A percentile compares a stretch with the other conserved stretches of the same genome.
Evolutionary conservation across 2,329 filamentous ascomycete genomes (phyloP).

Genomic region (Emergomyces orientalis): DNA sequence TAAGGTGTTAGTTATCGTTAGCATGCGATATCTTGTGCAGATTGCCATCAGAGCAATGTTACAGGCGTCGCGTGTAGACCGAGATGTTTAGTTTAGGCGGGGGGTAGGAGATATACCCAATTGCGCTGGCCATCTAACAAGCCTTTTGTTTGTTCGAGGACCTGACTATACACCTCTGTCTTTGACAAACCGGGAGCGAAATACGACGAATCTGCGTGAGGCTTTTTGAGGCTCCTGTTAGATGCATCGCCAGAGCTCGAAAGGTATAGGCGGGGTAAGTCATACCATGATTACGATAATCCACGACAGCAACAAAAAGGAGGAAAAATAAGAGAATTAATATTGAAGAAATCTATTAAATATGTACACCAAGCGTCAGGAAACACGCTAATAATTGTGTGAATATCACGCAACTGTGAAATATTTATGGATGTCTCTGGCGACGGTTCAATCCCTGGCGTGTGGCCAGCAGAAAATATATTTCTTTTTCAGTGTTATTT

Average conservation of each 20-base stretch:
- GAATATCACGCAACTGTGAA: neutral
- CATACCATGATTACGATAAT: neutral
- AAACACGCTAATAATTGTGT: neutral
- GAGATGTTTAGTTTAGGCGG: neutral
- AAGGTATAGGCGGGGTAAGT: neutral
- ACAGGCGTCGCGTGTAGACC: slow-evolving; percentile 7
- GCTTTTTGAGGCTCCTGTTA: slow-evolving; percentile 21
- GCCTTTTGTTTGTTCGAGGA: slow-evolving; percentile 31
- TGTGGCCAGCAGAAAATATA: no score
- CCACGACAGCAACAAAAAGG: neutral
- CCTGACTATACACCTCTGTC: slow-evolving; percentile 34
- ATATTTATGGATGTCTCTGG: neutral
- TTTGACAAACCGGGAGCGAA: slow-evolving; percentile 34
- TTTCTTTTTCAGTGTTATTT: no score
- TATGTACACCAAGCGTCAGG: neutral
- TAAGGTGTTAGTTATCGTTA: neutral
- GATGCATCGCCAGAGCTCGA: neutral
- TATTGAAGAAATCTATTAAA: neutral
- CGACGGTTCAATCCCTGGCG: no score
- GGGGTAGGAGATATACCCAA: slow-evolving; percentile 30
- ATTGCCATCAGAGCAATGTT: neutral
- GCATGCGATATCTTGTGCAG: neutral
- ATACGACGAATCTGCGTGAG: slow-evolving; percentile 41
- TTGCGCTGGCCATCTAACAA: slow-evolving; percentile 37
- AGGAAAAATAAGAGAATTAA: neutral